These are phyloP conservation scores for Trichoderma brevicompactum DNA, from an alignment of 2,329 filamentous ascomycete genomes.

Conservation along the genomic window DNA sequence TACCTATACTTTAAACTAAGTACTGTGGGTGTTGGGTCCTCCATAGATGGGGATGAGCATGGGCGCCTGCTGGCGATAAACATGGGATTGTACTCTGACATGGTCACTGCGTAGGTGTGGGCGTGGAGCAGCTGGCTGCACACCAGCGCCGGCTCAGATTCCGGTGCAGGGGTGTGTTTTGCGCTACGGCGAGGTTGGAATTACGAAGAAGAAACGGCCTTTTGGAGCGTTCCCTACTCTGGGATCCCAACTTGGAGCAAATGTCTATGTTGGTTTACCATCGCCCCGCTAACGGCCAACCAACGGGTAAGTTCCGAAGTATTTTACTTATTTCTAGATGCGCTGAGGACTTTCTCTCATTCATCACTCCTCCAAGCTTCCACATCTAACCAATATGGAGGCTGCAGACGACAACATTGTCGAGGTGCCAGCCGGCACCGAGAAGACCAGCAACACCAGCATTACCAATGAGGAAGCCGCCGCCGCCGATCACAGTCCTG, in stretches of 20 bases:
- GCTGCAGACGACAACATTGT: background rate
- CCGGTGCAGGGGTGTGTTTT: conserved; percentile 8
- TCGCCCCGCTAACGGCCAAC: background rate
- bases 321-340: background rate
- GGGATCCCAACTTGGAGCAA: background rate
- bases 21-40: background rate
- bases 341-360: background rate
- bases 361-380: background rate
- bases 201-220: background rate
- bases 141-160: background rate
- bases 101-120: background rate
- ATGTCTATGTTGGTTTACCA: background rate
- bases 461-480: background rate
- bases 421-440: background rate
- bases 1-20: background rate
- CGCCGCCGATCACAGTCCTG: background rate
- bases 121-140: background rate
- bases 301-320: background rate
- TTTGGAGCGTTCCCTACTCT: too few species aligned
- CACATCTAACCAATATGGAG: background rate
- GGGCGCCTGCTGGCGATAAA: background rate
- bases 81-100: conserved; percentile 2
- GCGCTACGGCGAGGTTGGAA: conserved; percentile 1
- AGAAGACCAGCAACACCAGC: background rate
- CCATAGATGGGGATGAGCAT: background rate